Evolutionary conservation across 768 basidiomycete species (phyloP), one percentile per base, ranked within the genome.

Genomic region (Tephrocybe sp.): DNA sequence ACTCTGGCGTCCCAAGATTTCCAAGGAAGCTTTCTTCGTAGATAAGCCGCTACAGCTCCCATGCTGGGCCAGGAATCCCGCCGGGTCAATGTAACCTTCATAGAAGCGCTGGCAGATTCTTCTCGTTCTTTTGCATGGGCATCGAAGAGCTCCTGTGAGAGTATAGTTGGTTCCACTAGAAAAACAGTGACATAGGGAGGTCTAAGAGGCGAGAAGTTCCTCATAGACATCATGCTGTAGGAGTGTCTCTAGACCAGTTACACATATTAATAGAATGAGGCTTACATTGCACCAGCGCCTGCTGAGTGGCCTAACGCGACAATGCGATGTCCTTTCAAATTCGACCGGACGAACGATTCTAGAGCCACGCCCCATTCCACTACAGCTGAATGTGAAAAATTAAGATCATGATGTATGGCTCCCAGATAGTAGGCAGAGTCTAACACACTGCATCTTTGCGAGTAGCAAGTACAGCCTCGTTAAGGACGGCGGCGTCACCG

Each of bases 401-500:
- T 10, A 38, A 17, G 12, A 14, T 20, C 43, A 12, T 26, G 23
- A 45, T 13, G 19, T 3, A 40, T 20, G 23, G 39, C 22, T 6
- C 26, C 42, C 31, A 7, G 14, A 31, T 30, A 19, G 46, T 14
- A 22, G 4, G 17, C n/a, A 1, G 3, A 5, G 9, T 59, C 63
- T 45, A 34, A 64, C 65, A 63, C 13, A 65, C 58, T 1, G 59
- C 52, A 39, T 34, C 56, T 11, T 61, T 50, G 31, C 61, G 58
- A n/a, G 56, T 60, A 16, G 48, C 40, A 6, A 73, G 56, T 10
- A 49, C 38, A 13, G 53, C 59, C 20, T 58, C 62, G 48, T 75
- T 75, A 10, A 71, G 17, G 5, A 66, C 46, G 14, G 66, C 69
- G 4, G 69, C 63, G 26, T 72, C 71, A 12, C 73, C 73, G 42